Base-by-base conservation (phyloP, 1,284 basidiomycete species). In the Tranzscheliella williamsii region DNA sequence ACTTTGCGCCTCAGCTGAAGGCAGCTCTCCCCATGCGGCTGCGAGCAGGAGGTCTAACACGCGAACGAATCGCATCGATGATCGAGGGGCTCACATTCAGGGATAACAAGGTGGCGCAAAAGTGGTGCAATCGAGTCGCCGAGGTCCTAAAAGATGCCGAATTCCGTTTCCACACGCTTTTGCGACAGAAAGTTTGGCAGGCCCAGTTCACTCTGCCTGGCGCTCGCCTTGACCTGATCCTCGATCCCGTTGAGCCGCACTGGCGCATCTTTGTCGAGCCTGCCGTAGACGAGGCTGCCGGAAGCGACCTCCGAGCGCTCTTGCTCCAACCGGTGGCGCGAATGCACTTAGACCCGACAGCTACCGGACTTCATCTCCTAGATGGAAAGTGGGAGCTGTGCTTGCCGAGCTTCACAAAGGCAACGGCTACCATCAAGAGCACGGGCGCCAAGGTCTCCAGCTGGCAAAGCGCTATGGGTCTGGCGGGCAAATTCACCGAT, bases 21-120 rank as follows among this genome's bases (percentile, higher is more conserved):
- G 83, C 85, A 1, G 81, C 85, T 2, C 82, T 96, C 12, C 93
- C 93, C 0, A 96, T 96, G 92, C 87, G 87, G 38, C 94, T 32
- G 80, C 37, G 42, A 24, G 27, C 54, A 34, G 18, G 24, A 24
- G 39, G 51, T 33, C 23, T 51, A 18, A 41, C 83, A 1, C 70
- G 79, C 24, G 76, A 81, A 6, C 78, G 85, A 4, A 81, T 94
- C 9, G 81, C 85, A 31, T 63, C 67, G 7, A 78, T 88, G 20
- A 84, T 83, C 54, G 35, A 42, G 11, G 36, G 56, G 44, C 24
- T 69, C 39, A 24, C 52, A 42, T 42, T 46, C 47, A 1, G 81
- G 5, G 53, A 80, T 8, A 78, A 82, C 2, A 79, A 78, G 1
- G 73, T 83, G 18, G 92, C 89, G 87, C 70, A 73, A 4, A 77